phyloP scores from a whole-genome alignment of 1,284 basidiomycete genomes.

The Ganoderma lingzhi region DNA sequence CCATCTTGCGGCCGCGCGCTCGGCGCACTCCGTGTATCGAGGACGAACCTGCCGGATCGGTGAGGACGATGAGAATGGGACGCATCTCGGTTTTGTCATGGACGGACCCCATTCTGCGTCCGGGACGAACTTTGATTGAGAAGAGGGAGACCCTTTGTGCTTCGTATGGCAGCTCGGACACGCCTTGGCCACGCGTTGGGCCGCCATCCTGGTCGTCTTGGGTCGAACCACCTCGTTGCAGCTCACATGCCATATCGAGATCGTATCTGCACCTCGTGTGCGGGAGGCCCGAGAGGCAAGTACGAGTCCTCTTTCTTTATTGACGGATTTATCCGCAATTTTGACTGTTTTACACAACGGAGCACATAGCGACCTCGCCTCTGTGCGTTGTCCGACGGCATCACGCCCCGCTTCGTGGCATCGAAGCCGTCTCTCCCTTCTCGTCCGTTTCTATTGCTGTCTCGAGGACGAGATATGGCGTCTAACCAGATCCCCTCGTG shows the following conservation, averaged over 20 bases:
- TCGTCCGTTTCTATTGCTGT: conserved; percentile 38
- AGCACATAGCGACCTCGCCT: conserved; percentile 30
- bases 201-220: conserved; percentile 45
- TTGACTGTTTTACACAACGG: conserved; percentile 40
- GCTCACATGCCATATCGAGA: conserved; percentile 63
- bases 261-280: conserved; percentile 49
- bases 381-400: conserved; percentile 24
- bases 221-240: conserved; percentile 54
- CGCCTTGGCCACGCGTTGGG: conserved; percentile 68
- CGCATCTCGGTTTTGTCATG: conserved; percentile 39
- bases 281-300: conserved; percentile 37
- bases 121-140: conserved; percentile 38
- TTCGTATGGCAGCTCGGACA: conserved; percentile 64
- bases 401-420: conserved; percentile 44
- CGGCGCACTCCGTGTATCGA: conserved; percentile 35
- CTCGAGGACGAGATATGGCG: conserved; percentile 50
- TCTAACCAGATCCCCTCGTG: conserved; percentile 65
- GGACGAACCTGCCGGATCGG: conserved; percentile 41
- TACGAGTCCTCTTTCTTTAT: conserved; percentile 40
- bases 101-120: conserved; percentile 37
- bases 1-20: conserved; percentile 30
- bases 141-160: conserved; percentile 52
- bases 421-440: conserved; percentile 22
- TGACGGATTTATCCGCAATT: conserved; percentile 47
- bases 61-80: conserved; percentile 28